A percentile compares a stretch with the other conserved stretches of the same genome.
These are phyloP conservation scores for Hamamelis virginiana DNA, from an alignment of 164 flowering plant genomes.

Conservation along the genomic window DNA sequence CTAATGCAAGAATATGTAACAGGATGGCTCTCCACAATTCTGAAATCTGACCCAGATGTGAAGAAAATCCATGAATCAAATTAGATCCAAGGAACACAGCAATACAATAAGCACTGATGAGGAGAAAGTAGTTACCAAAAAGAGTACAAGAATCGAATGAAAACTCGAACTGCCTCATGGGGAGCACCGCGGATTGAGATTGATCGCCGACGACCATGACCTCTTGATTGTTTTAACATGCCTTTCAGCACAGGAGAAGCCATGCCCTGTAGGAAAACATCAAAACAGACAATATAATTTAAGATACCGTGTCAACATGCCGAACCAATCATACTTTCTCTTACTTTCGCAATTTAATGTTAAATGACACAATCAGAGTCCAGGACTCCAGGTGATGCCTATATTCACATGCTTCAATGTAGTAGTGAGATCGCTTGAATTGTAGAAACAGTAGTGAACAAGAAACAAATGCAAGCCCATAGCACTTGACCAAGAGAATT, in stretches of 20 bases:
- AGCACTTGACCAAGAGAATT: no score
- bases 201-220: constrained; percentile 28
- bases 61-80: background rate
- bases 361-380: background rate
- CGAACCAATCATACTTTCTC: background rate
- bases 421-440: background rate
- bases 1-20: no score
- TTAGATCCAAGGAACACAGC: no score
- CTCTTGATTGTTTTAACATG: constrained; percentile 57
- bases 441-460: no score
- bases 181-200: constrained; percentile 77
- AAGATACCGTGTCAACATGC: background rate
- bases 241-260: constrained; percentile 75
- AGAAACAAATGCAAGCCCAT: no score
- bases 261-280: constrained; percentile 51
- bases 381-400: background rate
- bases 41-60: background rate
- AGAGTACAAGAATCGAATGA: constrained; percentile 76
- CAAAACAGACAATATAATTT: no score
- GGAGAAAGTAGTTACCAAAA: constrained; percentile 51
- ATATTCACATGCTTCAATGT: background rate
- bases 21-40: background rate
- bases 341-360: background rate
- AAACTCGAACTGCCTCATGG: constrained; percentile 70
- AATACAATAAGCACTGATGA: background rate